Base-by-base conservation (phyloP, 1,284 basidiomycete species). In the Microbotryum violaceum region DNA sequence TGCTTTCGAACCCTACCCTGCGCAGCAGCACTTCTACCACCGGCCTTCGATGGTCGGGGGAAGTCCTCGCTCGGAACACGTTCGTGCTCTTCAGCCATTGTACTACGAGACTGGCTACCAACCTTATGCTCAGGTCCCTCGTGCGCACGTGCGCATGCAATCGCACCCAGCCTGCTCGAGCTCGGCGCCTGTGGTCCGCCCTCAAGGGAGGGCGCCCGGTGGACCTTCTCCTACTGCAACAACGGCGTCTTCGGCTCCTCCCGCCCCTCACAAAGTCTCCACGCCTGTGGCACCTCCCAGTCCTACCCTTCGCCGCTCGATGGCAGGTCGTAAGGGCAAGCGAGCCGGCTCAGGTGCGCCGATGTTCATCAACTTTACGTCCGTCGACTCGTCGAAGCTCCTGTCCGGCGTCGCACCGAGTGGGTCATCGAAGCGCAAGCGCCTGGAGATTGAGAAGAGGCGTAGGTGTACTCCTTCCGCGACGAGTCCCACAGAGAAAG, bases 281-380 rank as follows among this genome's bases (percentile, higher is more conserved):
- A 33, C 48, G 20, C 14, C 25, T 25, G 25, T 21, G 2, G 12
- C 49, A 45, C 20, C 12, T 44, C 56, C 44, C 56, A 37, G 16
- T 21, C 44, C 37, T 20, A 18, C 20, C 14, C 48, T 14, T 10
- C 31, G 21, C 49, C 18, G 20, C 16, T 18, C 46, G 10, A 10
- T 25, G 18, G 29, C 29, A 16, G 37, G n/a, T 18, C 49, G 61
- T 18, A 46, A 31, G 45, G 29, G 33, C 20, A 20, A 42, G 29
- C 55, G 51, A 21, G 29, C 16, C 6, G 49, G 25, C 20, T 54
- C 25, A 42, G 54, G 54, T 23, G 14, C 27, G 37, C 56, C 65
- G 37, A 42, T 16, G 58, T 73, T 73, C 56, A 66, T 73, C 61
- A 73, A 73, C 47, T 72, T 72, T 31, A 70, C 71, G 10, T 42